Evolutionary conservation across 2,329 filamentous ascomycete genomes (phyloP).

Genomic region (Pseudogymnoascus pannorum): DNA sequence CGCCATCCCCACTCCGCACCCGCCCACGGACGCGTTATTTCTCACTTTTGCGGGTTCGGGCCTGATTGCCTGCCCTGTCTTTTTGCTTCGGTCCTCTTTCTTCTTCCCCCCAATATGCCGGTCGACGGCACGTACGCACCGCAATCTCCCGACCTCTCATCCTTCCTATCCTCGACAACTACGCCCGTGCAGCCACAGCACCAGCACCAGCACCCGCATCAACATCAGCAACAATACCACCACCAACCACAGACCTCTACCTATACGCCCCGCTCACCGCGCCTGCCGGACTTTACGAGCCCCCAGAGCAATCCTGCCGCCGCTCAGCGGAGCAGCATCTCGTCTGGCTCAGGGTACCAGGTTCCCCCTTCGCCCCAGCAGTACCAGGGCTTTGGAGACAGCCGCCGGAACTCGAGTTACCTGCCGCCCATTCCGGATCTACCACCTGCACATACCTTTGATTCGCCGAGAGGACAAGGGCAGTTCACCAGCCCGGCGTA

Average conservation of each 20-base stretch:
- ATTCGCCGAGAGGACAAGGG: not conserved
- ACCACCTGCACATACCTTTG: conserved; percentile 19
- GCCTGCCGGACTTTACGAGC: conserved; percentile 16
- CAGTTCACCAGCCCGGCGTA: not conserved
- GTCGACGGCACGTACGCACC: conserved; percentile 27
- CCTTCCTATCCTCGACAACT: conserved; percentile 22
- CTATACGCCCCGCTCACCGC: conserved; percentile 25
- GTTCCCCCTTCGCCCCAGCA: not conserved
- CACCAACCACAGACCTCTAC: conserved; percentile 13
- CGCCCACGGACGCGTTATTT: conserved; percentile 5
- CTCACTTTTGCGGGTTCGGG: conserved; percentile 3
- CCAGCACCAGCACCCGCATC: not conserved
- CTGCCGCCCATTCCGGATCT: conserved; percentile 26
- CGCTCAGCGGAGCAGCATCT: conserved; percentile 2
- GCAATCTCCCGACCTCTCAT: conserved; percentile 29
- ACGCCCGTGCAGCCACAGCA: conserved; percentile 20
- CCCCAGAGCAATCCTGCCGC: conserved; percentile 7
- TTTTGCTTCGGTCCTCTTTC: not conserved
- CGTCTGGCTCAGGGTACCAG: conserved; percentile 3
- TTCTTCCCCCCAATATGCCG: not conserved
- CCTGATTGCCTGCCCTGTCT: not conserved
- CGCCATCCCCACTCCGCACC: not conserved
- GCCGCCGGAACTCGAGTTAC: conserved; percentile 16
- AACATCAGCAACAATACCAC: not conserved
- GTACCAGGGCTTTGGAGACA: not conserved